These are phyloP conservation scores for Skeletonema grethae DNA, from an alignment of 108 stramenopile species.

Conservation along the genomic window DNA sequence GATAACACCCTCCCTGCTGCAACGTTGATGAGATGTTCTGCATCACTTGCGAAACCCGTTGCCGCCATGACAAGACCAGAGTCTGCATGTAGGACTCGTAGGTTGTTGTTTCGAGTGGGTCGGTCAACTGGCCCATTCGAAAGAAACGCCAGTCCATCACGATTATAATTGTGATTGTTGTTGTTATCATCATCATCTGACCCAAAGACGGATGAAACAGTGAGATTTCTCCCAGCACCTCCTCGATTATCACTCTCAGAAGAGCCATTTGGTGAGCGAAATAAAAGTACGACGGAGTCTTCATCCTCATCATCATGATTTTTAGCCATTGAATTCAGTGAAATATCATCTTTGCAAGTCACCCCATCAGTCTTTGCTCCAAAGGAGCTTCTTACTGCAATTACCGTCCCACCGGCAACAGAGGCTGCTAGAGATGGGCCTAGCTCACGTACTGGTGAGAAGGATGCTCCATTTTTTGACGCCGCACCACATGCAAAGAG, in stretches of 20 bases:
- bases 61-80: slow-evolving; percentile 52
- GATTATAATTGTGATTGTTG: not conserved
- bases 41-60: slow-evolving; percentile 50
- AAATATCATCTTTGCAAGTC: not conserved
- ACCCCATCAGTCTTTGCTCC: slow-evolving; percentile 1
- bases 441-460: slow-evolving; percentile 41
- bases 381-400: slow-evolving; percentile 33
- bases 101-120: slow-evolving; percentile 49
- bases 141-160: slow-evolving; percentile 23
- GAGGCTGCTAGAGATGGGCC: slow-evolving; percentile 51
- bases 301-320: slow-evolving; percentile 18
- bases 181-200: not conserved
- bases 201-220: slow-evolving; percentile 27
- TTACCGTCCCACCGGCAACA: slow-evolving; percentile 48
- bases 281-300: slow-evolving; percentile 38
- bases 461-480: slow-evolving; percentile 6
- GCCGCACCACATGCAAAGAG: not conserved
- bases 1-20: slow-evolving; percentile 40
- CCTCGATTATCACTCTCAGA: not conserved
- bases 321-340: not conserved
- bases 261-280: slow-evolving; percentile 29
- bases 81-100: slow-evolving; percentile 75
- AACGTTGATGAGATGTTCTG: slow-evolving; percentile 32
- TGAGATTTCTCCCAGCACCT: slow-evolving; percentile 26
- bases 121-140: slow-evolving; percentile 36